These are phyloP conservation scores for Vishniacozyma victoriae DNA, from an alignment of 768 basidiomycete genomes.

Conservation along the genomic window DNA sequence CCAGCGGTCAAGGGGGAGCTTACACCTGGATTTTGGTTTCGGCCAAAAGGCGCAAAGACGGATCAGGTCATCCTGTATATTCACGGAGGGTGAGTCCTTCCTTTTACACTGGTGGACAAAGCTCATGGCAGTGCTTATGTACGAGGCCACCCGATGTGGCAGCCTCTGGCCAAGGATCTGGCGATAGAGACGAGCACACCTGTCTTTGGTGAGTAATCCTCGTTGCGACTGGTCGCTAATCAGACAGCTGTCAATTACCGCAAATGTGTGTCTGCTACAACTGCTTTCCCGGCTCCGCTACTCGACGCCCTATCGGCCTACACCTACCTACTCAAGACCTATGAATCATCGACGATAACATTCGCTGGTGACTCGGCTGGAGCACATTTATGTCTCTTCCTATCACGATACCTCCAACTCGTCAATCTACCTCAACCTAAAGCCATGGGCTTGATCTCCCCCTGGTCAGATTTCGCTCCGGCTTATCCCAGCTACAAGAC, in stretches of 20 bases:
- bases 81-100: constrained; percentile 40
- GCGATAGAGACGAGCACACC: constrained; percentile 12
- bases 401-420: constrained; percentile 40
- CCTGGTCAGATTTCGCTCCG: constrained; percentile 31
- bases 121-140: constrained; percentile 23
- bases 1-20: constrained; percentile 7
- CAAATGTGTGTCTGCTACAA: constrained; percentile 52
- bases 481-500: constrained; percentile 8
- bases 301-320: constrained; percentile 70
- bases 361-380: constrained; percentile 72
- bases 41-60: constrained; percentile 6
- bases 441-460: constrained; percentile 15
- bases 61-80: constrained; percentile 44
- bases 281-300: constrained; percentile 68
- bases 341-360: constrained; percentile 56
- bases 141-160: constrained; percentile 29
- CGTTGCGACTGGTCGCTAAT: neutral
- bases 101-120: constrained; percentile 7
- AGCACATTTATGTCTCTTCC: constrained; percentile 57
- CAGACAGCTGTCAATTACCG: constrained; percentile 60
- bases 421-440: constrained; percentile 22
- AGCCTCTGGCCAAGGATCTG: constrained; percentile 29
- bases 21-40: constrained; percentile 28
- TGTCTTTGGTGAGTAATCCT: constrained; percentile 14
- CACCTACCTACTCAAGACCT: constrained; percentile 61